phyloP scores from a whole-genome alignment of 352 stramenopile genomes.

The Aphanomyces euteiches region DNA sequence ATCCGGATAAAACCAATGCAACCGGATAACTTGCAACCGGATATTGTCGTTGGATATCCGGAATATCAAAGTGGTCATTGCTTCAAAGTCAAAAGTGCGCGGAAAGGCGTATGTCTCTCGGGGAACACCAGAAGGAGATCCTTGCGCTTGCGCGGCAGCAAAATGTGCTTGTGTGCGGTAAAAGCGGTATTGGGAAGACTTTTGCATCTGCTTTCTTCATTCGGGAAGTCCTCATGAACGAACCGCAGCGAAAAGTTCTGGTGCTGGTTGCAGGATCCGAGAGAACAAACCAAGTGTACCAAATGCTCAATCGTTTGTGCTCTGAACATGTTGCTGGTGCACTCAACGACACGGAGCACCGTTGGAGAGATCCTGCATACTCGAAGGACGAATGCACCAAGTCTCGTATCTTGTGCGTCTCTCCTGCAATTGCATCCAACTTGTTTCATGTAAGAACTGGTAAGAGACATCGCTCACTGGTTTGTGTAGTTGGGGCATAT shows the following conservation, averaged over 20 bases:
- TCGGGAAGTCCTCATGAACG: slow-evolving; percentile 37
- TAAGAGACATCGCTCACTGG: background rate
- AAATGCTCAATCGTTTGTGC: slow-evolving; percentile 12
- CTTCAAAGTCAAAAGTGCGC: background rate
- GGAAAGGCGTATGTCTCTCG: slow-evolving; percentile 36
- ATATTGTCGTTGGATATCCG: background rate
- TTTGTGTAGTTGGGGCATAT: slow-evolving; percentile 28
- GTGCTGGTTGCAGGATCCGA: background rate
- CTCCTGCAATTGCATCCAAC: slow-evolving; percentile 2
- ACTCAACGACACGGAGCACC: background rate
- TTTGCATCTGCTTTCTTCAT: slow-evolving; percentile 55
- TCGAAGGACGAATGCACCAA: slow-evolving; percentile 9
- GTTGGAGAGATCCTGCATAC: slow-evolving; percentile 12
- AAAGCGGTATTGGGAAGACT: slow-evolving; percentile 62
- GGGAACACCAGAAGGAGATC: slow-evolving; percentile 67
- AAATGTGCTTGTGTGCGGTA: slow-evolving; percentile 61
- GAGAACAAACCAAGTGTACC: slow-evolving; percentile 10
- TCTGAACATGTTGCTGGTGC: background rate
- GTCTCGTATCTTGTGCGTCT: slow-evolving; percentile 6
- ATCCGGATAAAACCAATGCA: too few species aligned
- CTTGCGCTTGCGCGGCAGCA: slow-evolving; percentile 53
- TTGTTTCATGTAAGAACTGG: slow-evolving; percentile 9
- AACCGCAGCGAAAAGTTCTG: background rate
- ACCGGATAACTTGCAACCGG: too few species aligned
- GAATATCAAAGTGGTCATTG: background rate